Conservation (phyloP, 2,329 filamentous ascomycete species). For the Dactylonectria macrodidyma region DNA sequence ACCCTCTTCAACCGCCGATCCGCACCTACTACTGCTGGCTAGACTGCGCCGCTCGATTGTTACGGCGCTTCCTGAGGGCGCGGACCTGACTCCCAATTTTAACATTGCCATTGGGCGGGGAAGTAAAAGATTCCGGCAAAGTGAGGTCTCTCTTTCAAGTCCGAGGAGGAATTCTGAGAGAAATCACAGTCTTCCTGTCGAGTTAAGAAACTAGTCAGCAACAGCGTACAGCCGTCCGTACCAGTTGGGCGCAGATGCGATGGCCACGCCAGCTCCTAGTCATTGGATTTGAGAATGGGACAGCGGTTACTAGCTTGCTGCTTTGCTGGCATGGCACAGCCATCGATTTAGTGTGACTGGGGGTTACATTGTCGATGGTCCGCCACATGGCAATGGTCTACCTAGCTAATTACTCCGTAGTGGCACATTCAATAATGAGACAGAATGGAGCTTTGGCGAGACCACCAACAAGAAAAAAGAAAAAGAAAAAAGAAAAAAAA, state of each 20-base stretch:
- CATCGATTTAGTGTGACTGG: constrained; percentile 28
- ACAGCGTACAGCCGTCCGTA: constrained; percentile 6
- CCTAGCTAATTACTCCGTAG: background rate
- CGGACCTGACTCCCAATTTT: constrained; percentile 12
- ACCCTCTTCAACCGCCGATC: constrained; percentile 19
- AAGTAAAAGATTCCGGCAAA: background rate
- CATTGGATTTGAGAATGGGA: constrained; percentile 3
- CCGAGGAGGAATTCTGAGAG: background rate
- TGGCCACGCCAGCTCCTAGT: constrained; percentile 9
- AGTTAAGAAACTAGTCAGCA: background rate
- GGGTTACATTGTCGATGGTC: constrained; percentile 15
- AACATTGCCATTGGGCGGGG: constrained; percentile 10
- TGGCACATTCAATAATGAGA: background rate
- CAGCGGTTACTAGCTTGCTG: constrained; percentile 8
- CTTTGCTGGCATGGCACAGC: constrained; percentile 27
- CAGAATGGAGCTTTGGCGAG: background rate
- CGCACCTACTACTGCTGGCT: background rate
- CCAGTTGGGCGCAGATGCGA: constrained; percentile 14
- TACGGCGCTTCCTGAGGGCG: background rate
- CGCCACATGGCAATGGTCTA: constrained; percentile 38
- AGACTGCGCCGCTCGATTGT: background rate
- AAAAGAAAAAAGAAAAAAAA: too few relatives aligned
- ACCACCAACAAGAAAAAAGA: background rate
- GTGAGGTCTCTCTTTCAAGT: too few relatives aligned
- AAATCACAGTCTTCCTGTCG: background rate